Base-by-base conservation (phyloP, 2,329 filamentous ascomycete genomes). In the Ophiostoma piceae region DNA sequence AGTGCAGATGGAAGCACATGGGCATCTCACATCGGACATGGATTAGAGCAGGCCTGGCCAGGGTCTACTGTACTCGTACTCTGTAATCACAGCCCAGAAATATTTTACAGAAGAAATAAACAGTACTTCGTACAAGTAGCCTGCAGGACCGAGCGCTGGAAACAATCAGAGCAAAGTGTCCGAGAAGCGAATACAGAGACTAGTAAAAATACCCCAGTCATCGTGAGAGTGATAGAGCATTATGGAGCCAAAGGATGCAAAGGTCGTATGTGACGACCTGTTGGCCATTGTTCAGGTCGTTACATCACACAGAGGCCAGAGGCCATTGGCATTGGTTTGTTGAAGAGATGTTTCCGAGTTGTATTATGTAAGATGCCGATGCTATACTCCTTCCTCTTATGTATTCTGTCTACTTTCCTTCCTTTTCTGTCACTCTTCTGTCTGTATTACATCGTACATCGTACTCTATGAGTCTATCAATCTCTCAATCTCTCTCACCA, bases 1-100 rank as follows among this genome's bases (percentile, higher is more conserved):
- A 57, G 47, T 43, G 41, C 16, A 43, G 41, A 43, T 29, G 54
- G 8, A 64, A 32, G 60, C 60, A 64, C 60, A 64, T 35, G 60
- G 29, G 32, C 32, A 64, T 47, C 16, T 47, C 19, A 19, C 16
- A 29, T 47, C 35, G 35, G 1, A 5, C 35, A 29, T 29, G 26
- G 26, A 19, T 43, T 47, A 7, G 43, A 19, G 16, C 16, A 47
- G 19, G 51, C 51, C 51, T 26, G 51, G 51, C 51, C 51, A 57
- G 51, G 51, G 22, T 57, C 26, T 29, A 29, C 26, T n/a, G n/a
- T n/a, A n/a, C n/a, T n/a, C n/a, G 26, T 29, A 29, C 26, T 29
- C 26, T 29, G 26, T 29, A 29, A 29, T 29, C 2, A 29, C 26
- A 1, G 26, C 26, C 2, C 26, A 29, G 26, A 29, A 2, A 29